Conservation (phyloP, 169 alveolate genomes). For the Miamiensis avidus region DNA sequence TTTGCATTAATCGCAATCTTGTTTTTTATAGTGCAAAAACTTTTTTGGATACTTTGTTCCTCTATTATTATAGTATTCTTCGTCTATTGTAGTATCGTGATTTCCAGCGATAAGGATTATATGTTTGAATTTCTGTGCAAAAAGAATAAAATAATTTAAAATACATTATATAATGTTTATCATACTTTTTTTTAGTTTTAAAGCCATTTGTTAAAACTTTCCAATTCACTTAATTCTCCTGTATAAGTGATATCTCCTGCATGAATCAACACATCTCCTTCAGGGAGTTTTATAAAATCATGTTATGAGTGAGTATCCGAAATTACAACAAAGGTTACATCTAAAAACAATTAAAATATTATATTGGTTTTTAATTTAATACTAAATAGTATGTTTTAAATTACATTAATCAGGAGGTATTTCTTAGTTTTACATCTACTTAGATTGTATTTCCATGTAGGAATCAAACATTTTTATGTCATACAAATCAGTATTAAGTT, state of each 20-base stretch:
- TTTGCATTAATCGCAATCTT: background rate
- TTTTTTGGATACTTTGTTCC: background rate
- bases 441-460: no score
- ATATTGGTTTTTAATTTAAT: no score
- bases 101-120: constrained; percentile 55
- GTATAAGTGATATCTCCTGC: constrained; percentile 50
- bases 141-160: no score
- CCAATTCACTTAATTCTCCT: constrained; percentile 2
- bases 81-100: constrained; percentile 54
- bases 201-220: constrained; percentile 25
- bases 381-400: no score
- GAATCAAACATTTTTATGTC: no score
- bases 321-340: constrained; percentile 30
- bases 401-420: no score
- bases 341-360: background rate
- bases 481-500: no score
- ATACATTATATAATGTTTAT: no score
- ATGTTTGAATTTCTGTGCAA: constrained; percentile 44
- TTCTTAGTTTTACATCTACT: no score
- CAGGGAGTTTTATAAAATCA: constrained; percentile 22
- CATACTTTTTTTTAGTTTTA: background rate
- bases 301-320: constrained; percentile 44
- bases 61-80: constrained; percentile 5
- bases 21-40: background rate
- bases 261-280: constrained; percentile 43